Conservation (phyloP, 192 early-diverging fungal species). For the Gryganskiella cystojenkinii region DNA sequence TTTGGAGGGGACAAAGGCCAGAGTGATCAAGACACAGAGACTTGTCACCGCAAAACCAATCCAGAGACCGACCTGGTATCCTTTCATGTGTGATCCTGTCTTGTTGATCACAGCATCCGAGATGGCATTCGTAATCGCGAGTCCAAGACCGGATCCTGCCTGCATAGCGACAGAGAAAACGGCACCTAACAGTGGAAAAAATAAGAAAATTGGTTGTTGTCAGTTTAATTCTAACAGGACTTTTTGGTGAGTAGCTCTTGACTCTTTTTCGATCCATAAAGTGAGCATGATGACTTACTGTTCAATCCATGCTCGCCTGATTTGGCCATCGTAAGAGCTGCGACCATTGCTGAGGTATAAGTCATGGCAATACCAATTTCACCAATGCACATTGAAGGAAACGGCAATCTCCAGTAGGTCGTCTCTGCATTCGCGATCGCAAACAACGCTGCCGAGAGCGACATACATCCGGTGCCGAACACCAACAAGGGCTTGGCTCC, state of each 20-base stretch:
- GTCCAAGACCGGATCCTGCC: slow-evolving; percentile 52
- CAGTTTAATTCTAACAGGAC: background rate
- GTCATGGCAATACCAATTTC: slow-evolving; percentile 51
- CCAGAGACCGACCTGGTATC: slow-evolving; percentile 48
- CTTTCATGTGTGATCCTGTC: slow-evolving; percentile 35
- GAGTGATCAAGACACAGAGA: slow-evolving; percentile 41
- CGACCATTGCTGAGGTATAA: slow-evolving; percentile 54
- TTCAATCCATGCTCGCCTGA: slow-evolving; percentile 49
- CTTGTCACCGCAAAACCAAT: slow-evolving; percentile 43
- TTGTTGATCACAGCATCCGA: slow-evolving; percentile 43
- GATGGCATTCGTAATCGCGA: slow-evolving; percentile 55
- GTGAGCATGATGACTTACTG: slow-evolving; percentile 17
- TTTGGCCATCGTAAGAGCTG: slow-evolving; percentile 44
- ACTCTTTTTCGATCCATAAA: background rate
- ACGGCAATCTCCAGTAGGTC: slow-evolving; percentile 45
- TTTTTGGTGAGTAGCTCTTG: background rate
- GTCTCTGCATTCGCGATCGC: slow-evolving; percentile 27
- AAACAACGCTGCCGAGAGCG: slow-evolving; percentile 41
- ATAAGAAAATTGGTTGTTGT: background rate
- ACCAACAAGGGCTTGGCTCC: slow-evolving; percentile 42
- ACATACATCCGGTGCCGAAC: slow-evolving; percentile 34
- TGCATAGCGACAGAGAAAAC: slow-evolving; percentile 56
- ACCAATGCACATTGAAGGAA: slow-evolving; percentile 52
- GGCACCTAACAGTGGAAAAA: slow-evolving; percentile 23
- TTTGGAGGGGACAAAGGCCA: slow-evolving; percentile 48